Conservation (phyloP, 257 asterid genomes). For the Euphrasia confusa region DNA sequence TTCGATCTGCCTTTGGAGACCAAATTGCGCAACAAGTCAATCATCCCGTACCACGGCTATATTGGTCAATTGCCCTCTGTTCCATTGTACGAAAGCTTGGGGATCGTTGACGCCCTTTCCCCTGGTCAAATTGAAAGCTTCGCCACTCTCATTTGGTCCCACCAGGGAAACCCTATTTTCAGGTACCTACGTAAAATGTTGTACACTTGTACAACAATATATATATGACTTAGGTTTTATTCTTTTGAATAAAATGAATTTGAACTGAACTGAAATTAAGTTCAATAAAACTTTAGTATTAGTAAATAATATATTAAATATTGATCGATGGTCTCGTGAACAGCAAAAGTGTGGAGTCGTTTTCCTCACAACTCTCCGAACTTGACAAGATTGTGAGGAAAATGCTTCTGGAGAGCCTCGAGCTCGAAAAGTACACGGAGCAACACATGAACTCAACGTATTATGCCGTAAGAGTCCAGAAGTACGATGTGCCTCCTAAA, state of each 20-base stretch:
- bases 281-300: no score
- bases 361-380: constrained; percentile 33
- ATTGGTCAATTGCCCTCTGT: constrained; percentile 39
- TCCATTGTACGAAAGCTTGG: not conserved
- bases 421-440: constrained; percentile 36
- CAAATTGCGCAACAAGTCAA: constrained; percentile 10
- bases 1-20: constrained; percentile 25
- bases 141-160: constrained; percentile 28
- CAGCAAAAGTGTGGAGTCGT: constrained; percentile 33
- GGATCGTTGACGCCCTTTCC: not conserved
- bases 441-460: constrained; percentile 48
- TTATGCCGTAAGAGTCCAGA: constrained; percentile 43
- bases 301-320: no score
- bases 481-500: constrained; percentile 48
- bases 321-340: no score
- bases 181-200: not conserved
- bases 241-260: no score
- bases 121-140: not conserved
- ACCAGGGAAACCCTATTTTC: constrained; percentile 32
- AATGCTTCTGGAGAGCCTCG: constrained; percentile 47
- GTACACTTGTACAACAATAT: no score
- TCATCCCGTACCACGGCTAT: constrained; percentile 43
- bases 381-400: constrained; percentile 40
- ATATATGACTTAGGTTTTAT: no score
- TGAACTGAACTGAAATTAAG: no score